A percentile compares a stretch with the other conserved stretches of the same genome.
Conservation (phyloP, 2,329 filamentous ascomycete genomes). For the Fusarium haematococcum region DNA sequence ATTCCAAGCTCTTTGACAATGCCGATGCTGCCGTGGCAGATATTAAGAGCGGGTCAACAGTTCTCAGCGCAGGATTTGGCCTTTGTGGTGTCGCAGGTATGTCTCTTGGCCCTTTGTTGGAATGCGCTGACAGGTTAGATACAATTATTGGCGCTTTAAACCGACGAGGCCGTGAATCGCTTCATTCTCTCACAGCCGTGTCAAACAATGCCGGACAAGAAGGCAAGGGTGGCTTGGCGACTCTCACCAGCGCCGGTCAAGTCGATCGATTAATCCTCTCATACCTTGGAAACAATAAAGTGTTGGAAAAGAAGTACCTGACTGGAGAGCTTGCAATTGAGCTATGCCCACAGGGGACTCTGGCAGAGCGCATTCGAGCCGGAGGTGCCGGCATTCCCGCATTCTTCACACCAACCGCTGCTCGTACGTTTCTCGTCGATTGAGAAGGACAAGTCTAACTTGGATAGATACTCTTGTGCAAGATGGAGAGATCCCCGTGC, state of each 20-base stretch:
- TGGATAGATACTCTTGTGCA: constrained; percentile 71
- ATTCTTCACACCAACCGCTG: constrained; percentile 83
- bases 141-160: constrained; percentile 78
- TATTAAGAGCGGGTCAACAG: constrained; percentile 75
- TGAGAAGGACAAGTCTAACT: constrained; percentile 19
- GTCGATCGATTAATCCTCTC: constrained; percentile 79
- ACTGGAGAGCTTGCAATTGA: constrained; percentile 80
- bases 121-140: constrained; percentile 57
- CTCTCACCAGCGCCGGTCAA: constrained; percentile 76
- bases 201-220: constrained; percentile 85
- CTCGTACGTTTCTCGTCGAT: constrained; percentile 58
- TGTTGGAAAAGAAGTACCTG: constrained; percentile 79
- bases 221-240: constrained; percentile 75
- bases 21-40: constrained; percentile 78
- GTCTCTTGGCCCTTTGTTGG: constrained; percentile 24
- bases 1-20: constrained; percentile 62
- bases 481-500: constrained; percentile 74
- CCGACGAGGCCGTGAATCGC: constrained; percentile 66
- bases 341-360: constrained; percentile 80
- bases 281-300: constrained; percentile 83
- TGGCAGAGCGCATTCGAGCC: constrained; percentile 78
- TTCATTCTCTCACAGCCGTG: constrained; percentile 78
- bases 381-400: constrained; percentile 83
- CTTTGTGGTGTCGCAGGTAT: constrained; percentile 79
- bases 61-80: constrained; percentile 85